Conservation (phyloP, 2,329 filamentous ascomycete species). For the Alternaria burnsii region DNA sequence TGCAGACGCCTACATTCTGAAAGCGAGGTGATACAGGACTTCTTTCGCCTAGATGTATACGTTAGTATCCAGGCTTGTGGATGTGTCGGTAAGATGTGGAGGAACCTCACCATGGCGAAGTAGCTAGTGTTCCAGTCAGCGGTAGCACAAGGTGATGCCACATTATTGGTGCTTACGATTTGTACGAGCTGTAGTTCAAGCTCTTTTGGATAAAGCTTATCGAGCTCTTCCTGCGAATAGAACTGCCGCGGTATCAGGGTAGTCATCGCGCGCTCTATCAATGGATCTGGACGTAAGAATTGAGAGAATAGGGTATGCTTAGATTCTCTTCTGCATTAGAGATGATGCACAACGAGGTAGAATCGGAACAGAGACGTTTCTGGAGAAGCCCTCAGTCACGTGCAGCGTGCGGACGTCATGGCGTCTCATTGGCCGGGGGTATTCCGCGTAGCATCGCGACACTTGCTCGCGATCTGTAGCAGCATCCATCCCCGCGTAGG, state of each 20-base stretch:
- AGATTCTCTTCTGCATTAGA: neutral
- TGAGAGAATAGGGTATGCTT: neutral
- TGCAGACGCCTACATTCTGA: constrained; percentile 68
- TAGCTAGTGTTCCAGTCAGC: constrained; percentile 35
- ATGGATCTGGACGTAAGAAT: neutral
- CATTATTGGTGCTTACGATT: constrained; percentile 61
- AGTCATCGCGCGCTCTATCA: constrained; percentile 67
- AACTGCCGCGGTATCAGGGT: constrained; percentile 75
- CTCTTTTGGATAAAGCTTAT: constrained; percentile 78
- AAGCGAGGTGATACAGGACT: constrained; percentile 90
- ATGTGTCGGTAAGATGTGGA: neutral
- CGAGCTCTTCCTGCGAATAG: constrained; percentile 83
- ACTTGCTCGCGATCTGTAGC: constrained; percentile 4
- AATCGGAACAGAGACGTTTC: neutral
- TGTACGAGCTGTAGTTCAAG: constrained; percentile 91
- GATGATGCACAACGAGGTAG: neutral
- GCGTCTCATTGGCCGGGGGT: constrained; percentile 18
- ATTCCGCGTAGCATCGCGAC: constrained; percentile 14
- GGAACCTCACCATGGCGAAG: constrained; percentile 50
- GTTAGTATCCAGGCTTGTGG: constrained; percentile 7
- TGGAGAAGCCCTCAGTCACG: constrained; percentile 24
- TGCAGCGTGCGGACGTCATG: constrained; percentile 28
- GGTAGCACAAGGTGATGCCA: neutral
- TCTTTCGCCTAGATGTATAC: constrained; percentile 66
- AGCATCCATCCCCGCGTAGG: neutral